These are phyloP conservation scores for Diaporthe caulivora DNA, from an alignment of 2,329 filamentous ascomycete genomes.

Conservation along the genomic window DNA sequence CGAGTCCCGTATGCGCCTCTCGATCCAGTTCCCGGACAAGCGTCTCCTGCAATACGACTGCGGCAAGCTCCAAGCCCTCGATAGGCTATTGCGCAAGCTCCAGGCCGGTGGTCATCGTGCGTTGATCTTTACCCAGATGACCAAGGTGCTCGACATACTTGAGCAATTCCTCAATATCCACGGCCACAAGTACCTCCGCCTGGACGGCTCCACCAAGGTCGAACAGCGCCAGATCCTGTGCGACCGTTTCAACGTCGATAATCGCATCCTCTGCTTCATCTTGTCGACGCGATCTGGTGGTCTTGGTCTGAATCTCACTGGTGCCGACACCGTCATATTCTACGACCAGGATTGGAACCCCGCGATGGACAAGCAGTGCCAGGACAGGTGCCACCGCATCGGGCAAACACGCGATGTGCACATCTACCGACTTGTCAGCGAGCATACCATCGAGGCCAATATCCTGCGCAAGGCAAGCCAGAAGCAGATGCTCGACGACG, in stretches of 20 bases:
- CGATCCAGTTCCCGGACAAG: conserved; percentile 97
- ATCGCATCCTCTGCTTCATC: conserved; percentile 94
- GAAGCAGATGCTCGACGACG: conserved; percentile 97
- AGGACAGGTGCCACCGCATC: conserved; percentile 96
- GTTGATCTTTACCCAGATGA: conserved; percentile 99
- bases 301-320: conserved; percentile 94
- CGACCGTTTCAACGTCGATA: conserved; percentile 96
- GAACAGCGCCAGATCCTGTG: conserved; percentile 96
- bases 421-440: conserved; percentile 93
- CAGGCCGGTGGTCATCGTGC: conserved; percentile 93
- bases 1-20: conserved; percentile 89
- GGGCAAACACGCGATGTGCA: conserved; percentile 98
- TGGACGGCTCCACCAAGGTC: conserved; percentile 96
- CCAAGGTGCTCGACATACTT: conserved; percentile 95
- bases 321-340: conserved; percentile 97
- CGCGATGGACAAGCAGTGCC: conserved; percentile 99
- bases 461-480: conserved; percentile 97
- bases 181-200: conserved; percentile 93
- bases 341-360: conserved; percentile 99
- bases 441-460: conserved; percentile 97
- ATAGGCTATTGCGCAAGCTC: conserved; percentile 85
- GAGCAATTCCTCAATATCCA: conserved; percentile 99
- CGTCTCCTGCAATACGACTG: conserved; percentile 97
- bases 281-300: conserved; percentile 94
- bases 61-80: conserved; percentile 92